phyloP scores from a whole-genome alignment of 169 alveolate genomes.

The Babesia divergens region DNA sequence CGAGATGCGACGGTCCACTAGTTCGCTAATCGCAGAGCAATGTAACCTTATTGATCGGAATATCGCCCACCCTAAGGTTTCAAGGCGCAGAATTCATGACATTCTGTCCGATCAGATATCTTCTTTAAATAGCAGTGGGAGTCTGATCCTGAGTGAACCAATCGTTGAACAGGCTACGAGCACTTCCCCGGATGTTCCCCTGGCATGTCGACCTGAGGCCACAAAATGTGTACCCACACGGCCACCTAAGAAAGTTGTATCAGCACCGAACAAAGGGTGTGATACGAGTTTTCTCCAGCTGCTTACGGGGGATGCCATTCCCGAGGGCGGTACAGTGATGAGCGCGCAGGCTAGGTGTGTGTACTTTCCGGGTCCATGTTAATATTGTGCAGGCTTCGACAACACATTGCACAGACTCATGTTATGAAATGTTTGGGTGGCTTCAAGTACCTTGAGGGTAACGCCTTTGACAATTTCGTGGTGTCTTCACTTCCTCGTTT shows the following conservation, averaged over 20 bases:
- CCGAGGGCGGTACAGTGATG: slow-evolving; percentile 12
- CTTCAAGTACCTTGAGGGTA: slow-evolving; percentile 45
- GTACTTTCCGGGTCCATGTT: not conserved
- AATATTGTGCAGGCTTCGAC: slow-evolving; percentile 21
- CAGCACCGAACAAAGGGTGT: not conserved
- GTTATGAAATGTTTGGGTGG: slow-evolving; percentile 67
- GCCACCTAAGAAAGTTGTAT: not conserved
- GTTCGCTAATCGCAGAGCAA: slow-evolving; percentile 45
- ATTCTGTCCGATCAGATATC: slow-evolving; percentile 47
- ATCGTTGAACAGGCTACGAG: not conserved
- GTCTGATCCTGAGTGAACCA: not conserved
- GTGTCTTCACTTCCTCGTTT: slow-evolving; percentile 51
- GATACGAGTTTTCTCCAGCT: slow-evolving; percentile 48
- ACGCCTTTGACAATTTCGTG: slow-evolving; percentile 51
- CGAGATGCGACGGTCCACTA: slow-evolving; percentile 50
- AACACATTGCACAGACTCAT: slow-evolving; percentile 52
- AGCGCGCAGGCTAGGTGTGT: slow-evolving; percentile 43
- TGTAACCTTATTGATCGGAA: slow-evolving; percentile 33
- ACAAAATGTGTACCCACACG: not conserved
- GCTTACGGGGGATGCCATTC: slow-evolving; percentile 49
- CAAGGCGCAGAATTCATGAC: slow-evolving; percentile 21
- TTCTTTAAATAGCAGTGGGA: slow-evolving; percentile 18
- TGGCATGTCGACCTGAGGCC: slow-evolving; percentile 1
- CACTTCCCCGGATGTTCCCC: not conserved
- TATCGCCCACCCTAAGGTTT: not conserved